Percentiles rank a stretch among this genome's conserved stretches.
These are phyloP conservation scores for Aspergillus japonicus DNA, from an alignment of 2,329 filamentous ascomycete genomes.

Conservation along the genomic window DNA sequence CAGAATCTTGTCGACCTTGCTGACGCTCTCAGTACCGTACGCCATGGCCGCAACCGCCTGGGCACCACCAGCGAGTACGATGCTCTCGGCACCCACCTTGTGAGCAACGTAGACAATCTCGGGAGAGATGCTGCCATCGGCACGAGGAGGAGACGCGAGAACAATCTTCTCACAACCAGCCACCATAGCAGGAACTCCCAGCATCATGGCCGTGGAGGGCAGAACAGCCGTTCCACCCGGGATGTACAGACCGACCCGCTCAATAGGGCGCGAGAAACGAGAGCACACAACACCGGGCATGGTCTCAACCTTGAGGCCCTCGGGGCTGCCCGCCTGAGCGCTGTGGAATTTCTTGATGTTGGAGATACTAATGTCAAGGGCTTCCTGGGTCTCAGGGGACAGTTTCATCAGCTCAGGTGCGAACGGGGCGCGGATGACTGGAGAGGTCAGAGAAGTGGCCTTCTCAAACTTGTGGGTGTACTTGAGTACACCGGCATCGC, in stretches of 20 bases:
- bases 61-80: conserved; percentile 91
- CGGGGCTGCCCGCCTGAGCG: conserved; percentile 76
- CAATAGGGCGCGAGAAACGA: conserved; percentile 87
- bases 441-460: conserved; percentile 83
- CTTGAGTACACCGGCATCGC: conserved; percentile 82
- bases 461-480: conserved; percentile 99
- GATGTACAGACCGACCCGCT: conserved; percentile 93
- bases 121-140: conserved; percentile 87
- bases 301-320: conserved; percentile 82
- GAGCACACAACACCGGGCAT: conserved; percentile 97
- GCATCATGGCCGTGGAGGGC: conserved; percentile 94
- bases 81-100: conserved; percentile 93
- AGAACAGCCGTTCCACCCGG: conserved; percentile 96
- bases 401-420: conserved; percentile 81
- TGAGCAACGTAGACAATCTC: conserved; percentile 97
- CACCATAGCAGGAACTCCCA: conserved; percentile 96
- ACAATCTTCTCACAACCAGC: conserved; percentile 95
- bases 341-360: conserved; percentile 95
- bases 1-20: conserved; percentile 97
- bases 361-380: conserved; percentile 91
- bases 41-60: conserved; percentile 96
- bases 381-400: conserved; percentile 75
- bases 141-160: conserved; percentile 82
- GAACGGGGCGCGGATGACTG: conserved; percentile 88
- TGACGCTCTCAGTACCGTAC: conserved; percentile 91